Evolutionary conservation across 805 yeast genomes (phyloP).

Genomic region (Hanseniaspora clermontiae): DNA sequence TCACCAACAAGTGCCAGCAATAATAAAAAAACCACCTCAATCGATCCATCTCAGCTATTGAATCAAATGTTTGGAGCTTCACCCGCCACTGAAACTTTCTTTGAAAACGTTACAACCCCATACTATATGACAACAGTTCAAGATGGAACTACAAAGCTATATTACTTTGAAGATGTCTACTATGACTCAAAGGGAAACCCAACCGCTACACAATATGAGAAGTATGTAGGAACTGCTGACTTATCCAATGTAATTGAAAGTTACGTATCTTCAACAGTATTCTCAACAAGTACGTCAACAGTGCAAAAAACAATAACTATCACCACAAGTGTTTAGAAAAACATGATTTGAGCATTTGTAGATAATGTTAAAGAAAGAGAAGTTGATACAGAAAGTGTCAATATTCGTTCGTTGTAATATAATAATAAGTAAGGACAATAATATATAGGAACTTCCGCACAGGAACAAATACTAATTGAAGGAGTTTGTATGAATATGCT

Average conservation of each 20-base stretch:
- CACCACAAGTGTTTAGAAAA: not conserved
- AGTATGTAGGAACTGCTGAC: constrained; percentile 11
- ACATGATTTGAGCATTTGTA: no score
- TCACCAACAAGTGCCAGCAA: not conserved
- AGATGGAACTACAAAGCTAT: constrained; percentile 11
- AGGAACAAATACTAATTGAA: not conserved
- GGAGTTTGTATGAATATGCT: no score
- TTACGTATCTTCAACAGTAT: constrained; percentile 5
- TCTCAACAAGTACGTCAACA: constrained; percentile 8
- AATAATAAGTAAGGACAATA: not conserved
- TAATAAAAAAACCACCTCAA: not conserved
- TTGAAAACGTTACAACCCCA: constrained; percentile 2
- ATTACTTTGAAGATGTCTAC: constrained; percentile 14
- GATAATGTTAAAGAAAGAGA: not conserved
- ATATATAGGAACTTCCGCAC: no score
- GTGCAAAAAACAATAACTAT: not conserved
- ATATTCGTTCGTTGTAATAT: not conserved
- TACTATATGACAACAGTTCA: constrained; percentile 7
- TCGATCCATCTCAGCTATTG: not conserved
- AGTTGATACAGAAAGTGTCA: not conserved
- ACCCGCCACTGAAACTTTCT: not conserved
- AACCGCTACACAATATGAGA: constrained; percentile 12
- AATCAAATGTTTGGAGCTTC: not conserved
- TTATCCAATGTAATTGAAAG: not conserved
- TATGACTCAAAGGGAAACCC: constrained; percentile 13